phyloP scores from a whole-genome alignment of 805 yeast genomes.

The Wickerhamomyces sydowiorum region DNA sequence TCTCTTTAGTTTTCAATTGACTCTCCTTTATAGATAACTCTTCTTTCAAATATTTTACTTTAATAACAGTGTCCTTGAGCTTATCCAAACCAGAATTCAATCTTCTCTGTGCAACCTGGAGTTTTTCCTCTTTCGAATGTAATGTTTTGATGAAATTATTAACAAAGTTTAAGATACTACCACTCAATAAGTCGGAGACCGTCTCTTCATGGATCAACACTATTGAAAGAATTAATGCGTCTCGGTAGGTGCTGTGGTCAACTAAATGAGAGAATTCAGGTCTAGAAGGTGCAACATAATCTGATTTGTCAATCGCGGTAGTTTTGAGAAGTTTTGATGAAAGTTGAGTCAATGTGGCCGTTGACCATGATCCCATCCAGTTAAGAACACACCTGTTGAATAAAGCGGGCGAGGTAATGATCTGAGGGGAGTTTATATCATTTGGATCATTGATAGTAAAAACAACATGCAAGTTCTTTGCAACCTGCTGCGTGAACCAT shows the following conservation, averaged over 20 bases:
- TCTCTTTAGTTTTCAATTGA: conserved; percentile 48
- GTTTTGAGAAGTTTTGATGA: conserved; percentile 33
- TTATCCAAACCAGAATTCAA: conserved; percentile 69
- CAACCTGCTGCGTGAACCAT: conserved; percentile 70
- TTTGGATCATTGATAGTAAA: conserved; percentile 64
- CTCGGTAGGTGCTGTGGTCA: conserved; percentile 27
- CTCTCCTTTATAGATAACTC: conserved; percentile 48
- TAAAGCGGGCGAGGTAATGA: conserved; percentile 78
- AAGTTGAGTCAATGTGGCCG: conserved; percentile 42
- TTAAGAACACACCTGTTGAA: conserved; percentile 84
- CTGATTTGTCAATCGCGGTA: conserved; percentile 50
- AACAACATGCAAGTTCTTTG: conserved; percentile 73
- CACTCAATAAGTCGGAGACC: conserved; percentile 37
- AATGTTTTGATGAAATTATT: conserved; percentile 39
- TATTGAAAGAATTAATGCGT: conserved; percentile 41
- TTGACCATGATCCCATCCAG: conserved; percentile 86
- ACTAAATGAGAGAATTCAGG: conserved; percentile 7
- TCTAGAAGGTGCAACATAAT: conserved; percentile 30
- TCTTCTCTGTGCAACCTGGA: conserved; percentile 68
- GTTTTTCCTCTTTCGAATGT: conserved; percentile 33
- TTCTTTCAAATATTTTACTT: conserved; percentile 54
- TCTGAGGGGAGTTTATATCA: conserved; percentile 29
- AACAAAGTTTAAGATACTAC: conserved; percentile 47
- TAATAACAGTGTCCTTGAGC: conserved; percentile 68
- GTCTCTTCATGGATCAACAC: conserved; percentile 38